Conservation (phyloP, 164 flowering plant genomes). For the Magnolia officinalis region DNA sequence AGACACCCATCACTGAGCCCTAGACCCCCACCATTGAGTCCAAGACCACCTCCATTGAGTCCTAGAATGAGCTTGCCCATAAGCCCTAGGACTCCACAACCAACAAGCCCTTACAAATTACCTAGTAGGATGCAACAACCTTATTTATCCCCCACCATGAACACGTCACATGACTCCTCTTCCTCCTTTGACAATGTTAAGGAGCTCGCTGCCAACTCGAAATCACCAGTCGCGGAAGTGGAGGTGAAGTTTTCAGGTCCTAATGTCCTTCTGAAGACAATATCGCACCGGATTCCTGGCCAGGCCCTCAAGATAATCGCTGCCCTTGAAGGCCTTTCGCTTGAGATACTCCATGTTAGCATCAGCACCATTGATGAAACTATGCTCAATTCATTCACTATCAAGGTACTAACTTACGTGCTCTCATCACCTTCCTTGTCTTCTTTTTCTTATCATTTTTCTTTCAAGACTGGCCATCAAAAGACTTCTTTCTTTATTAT, state of each 20-base stretch:
- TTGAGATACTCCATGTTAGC: slow-evolving; percentile 74
- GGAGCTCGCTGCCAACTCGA: slow-evolving; percentile 73
- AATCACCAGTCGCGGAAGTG: slow-evolving; percentile 71
- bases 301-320: slow-evolving; percentile 69
- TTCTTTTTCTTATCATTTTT: neutral
- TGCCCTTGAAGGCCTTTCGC: slow-evolving; percentile 63
- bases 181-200: slow-evolving; percentile 36
- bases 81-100: slow-evolving; percentile 92
- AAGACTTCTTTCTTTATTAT: neutral
- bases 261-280: slow-evolving; percentile 70
- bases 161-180: slow-evolving; percentile 25
- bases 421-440: neutral
- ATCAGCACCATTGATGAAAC: slow-evolving; percentile 63
- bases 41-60: slow-evolving; percentile 65
- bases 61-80: slow-evolving; percentile 61
- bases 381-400: slow-evolving; percentile 81
- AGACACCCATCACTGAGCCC: slow-evolving; percentile 64
- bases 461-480: neutral
- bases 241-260: slow-evolving; percentile 89
- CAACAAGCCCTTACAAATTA: slow-evolving; percentile 72
- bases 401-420: slow-evolving; percentile 55
- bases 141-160: slow-evolving; percentile 26
- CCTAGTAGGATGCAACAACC: slow-evolving; percentile 30
- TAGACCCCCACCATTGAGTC: slow-evolving; percentile 63
- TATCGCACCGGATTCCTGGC: slow-evolving; percentile 63